A percentile compares a stretch with the other conserved stretches of the same genome.
Evolutionary conservation across 1,284 basidiomycete species (phyloP).

Genomic region (Rhodotorula sp.): DNA sequence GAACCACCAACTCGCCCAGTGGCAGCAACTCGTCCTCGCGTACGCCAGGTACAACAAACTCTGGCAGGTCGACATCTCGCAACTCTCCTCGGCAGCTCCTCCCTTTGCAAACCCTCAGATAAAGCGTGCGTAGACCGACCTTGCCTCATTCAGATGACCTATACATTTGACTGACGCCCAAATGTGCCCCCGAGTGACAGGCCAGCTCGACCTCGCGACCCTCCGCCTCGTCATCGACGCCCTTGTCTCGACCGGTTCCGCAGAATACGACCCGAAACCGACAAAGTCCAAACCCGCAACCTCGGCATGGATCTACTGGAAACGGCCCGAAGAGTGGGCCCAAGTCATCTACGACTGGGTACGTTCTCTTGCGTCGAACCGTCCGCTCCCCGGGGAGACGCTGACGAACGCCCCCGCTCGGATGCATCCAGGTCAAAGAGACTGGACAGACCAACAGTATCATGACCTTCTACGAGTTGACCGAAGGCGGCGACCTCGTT

Average conservation of each 20-base stretch:
- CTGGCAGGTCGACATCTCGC: constrained; percentile 50
- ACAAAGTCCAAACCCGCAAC: constrained; percentile 20
- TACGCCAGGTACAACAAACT: constrained; percentile 51
- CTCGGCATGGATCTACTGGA: constrained; percentile 54
- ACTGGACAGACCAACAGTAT: constrained; percentile 56
- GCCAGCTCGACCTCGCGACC: constrained; percentile 11
- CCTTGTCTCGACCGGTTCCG: constrained; percentile 41
- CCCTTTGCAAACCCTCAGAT: constrained; percentile 50
- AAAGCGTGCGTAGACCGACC: constrained; percentile 43
- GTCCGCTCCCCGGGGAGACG: neutral
- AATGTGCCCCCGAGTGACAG: neutral
- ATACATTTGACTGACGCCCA: neutral
- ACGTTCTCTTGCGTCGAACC: constrained; percentile 16
- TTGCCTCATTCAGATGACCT: no score
- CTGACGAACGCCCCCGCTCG: neutral
- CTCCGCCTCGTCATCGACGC: constrained; percentile 12
- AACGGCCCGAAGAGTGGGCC: constrained; percentile 57
- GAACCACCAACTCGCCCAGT: constrained; percentile 53
- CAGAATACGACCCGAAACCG: constrained; percentile 46
- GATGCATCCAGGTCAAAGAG: constrained; percentile 49
- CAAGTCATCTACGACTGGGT: constrained; percentile 56
- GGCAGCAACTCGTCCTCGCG: constrained; percentile 52
- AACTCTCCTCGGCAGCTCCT: constrained; percentile 43
- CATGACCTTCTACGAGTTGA: constrained; percentile 58
- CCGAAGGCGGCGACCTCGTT: constrained; percentile 53